Evolutionary conservation across 2,329 filamentous ascomycete genomes (phyloP).

Genomic region (Colletotrichum navitas): DNA sequence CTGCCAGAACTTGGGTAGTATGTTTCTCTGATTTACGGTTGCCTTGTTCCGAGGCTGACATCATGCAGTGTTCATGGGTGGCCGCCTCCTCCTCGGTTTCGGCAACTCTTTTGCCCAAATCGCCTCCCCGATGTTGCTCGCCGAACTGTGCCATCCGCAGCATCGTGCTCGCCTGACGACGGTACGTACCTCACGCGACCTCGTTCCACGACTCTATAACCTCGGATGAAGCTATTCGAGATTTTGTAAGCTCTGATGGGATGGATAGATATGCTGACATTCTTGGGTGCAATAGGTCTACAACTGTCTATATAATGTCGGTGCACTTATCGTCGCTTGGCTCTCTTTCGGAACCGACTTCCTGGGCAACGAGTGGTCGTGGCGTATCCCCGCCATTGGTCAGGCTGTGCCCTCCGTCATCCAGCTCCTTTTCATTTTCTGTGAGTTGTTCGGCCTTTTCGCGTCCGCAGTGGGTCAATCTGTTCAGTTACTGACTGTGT

Average conservation of each 20-base stretch:
- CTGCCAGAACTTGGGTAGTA: conserved; percentile 55
- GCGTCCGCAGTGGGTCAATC: neutral
- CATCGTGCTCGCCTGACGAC: conserved; percentile 63
- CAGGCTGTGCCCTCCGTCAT: conserved; percentile 62
- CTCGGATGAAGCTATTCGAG: neutral
- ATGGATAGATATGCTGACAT: neutral
- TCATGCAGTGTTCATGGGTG: conserved; percentile 57
- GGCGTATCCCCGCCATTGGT: conserved; percentile 63
- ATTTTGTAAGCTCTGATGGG: neutral
- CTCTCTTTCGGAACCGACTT: conserved; percentile 62
- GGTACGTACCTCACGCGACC: conserved; percentile 53
- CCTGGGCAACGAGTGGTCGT: conserved; percentile 63
- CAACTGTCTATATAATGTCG: conserved; percentile 69
- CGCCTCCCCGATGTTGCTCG: conserved; percentile 64
- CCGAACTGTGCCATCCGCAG: conserved; percentile 66
- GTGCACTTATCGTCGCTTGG: conserved; percentile 61
- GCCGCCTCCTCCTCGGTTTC: conserved; percentile 69
- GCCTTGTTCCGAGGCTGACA: conserved; percentile 2
- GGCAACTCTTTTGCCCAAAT: conserved; percentile 66
- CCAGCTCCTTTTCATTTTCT: conserved; percentile 65
- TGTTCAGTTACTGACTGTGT: neutral
- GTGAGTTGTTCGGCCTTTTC: conserved; percentile 19
- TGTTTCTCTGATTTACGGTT: conserved; percentile 25
- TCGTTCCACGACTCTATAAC: neutral
- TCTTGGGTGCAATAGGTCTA: neutral